phyloP scores from a whole-genome alignment of 257 asterid genomes.

The Nicotiana tomentosiformis region DNA sequence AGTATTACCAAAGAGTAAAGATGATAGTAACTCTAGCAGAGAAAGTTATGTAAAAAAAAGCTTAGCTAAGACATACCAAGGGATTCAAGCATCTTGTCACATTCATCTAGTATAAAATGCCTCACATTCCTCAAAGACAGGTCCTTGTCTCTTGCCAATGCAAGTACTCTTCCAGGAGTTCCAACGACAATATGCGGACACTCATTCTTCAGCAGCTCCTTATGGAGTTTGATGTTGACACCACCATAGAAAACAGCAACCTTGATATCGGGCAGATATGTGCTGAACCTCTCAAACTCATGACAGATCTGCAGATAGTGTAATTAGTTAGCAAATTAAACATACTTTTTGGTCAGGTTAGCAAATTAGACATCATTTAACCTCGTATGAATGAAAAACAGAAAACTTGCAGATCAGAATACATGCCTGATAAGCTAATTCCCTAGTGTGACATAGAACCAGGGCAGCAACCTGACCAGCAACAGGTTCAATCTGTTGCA shows the following conservation, averaged over 20 bases:
- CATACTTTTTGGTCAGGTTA: not conserved
- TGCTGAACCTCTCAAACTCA: slow-evolving; percentile 86
- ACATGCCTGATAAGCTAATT: slow-evolving; percentile 80
- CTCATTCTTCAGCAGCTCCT: slow-evolving; percentile 84
- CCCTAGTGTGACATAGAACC: slow-evolving; percentile 77
- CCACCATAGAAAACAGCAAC: slow-evolving; percentile 91
- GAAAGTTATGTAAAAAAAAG: not conserved
- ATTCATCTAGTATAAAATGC: slow-evolving; percentile 85
- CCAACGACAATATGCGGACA: slow-evolving; percentile 92
- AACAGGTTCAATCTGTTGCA: slow-evolving; percentile 86
- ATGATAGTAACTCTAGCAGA: not conserved
- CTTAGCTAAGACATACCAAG: slow-evolving; percentile 48
- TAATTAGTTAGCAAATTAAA: not conserved
- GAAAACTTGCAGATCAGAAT: not conserved
- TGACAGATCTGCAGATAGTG: slow-evolving; percentile 63
- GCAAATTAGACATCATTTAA: not conserved
- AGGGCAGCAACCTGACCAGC: slow-evolving; percentile 91
- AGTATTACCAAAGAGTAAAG: not conserved
- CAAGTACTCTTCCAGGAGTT: slow-evolving; percentile 86
- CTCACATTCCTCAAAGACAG: slow-evolving; percentile 75
- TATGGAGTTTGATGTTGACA: slow-evolving; percentile 66
- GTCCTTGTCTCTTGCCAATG: slow-evolving; percentile 74
- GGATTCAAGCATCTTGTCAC: slow-evolving; percentile 94
- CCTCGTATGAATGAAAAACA: not conserved
- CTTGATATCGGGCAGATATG: slow-evolving; percentile 67